These are phyloP conservation scores for Mucor saturninus DNA, from an alignment of 371 early-diverging fungal species.

Conservation along the genomic window DNA sequence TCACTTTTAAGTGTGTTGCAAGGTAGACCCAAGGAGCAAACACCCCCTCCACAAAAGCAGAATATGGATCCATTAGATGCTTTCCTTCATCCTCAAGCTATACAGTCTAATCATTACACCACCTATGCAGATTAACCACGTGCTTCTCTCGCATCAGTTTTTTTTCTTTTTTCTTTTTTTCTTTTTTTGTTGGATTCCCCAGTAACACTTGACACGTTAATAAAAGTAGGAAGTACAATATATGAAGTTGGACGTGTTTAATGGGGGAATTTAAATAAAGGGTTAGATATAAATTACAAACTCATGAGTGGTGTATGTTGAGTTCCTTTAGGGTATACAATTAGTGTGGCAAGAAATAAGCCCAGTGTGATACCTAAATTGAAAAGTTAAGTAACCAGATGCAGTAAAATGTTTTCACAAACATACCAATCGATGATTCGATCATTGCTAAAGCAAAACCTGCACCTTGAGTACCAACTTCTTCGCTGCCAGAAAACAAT, in stretches of 20 bases:
- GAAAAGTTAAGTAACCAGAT: not conserved
- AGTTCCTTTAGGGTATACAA: constrained; percentile 63
- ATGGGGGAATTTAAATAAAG: not conserved
- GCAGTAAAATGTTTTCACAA: not conserved
- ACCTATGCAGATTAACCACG: not conserved
- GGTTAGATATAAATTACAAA: constrained; percentile 40
- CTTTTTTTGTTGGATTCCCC: too few relatives aligned
- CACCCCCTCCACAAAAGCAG: constrained; percentile 1
- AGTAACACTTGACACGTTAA: too few relatives aligned
- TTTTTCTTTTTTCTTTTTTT: too few relatives aligned
- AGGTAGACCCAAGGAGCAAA: constrained; percentile 15
- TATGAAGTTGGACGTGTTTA: too few relatives aligned
- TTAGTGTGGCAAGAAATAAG: constrained; percentile 58
- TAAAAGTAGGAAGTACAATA: too few relatives aligned
- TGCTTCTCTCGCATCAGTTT: too few relatives aligned
- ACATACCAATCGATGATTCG: constrained; percentile 39
- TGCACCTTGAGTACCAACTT: constrained; percentile 51
- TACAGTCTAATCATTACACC: not conserved
- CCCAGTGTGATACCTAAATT: constrained; percentile 60
- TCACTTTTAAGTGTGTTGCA: constrained; percentile 28
- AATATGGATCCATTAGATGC: constrained; percentile 6
- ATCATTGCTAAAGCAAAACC: constrained; percentile 60
- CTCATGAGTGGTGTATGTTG: constrained; percentile 64
- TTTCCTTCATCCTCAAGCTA: constrained; percentile 7
- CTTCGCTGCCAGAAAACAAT: constrained; percentile 37